Conservation (phyloP, 2,329 filamentous ascomycete genomes). For the Pochonia chlamydosporia region DNA sequence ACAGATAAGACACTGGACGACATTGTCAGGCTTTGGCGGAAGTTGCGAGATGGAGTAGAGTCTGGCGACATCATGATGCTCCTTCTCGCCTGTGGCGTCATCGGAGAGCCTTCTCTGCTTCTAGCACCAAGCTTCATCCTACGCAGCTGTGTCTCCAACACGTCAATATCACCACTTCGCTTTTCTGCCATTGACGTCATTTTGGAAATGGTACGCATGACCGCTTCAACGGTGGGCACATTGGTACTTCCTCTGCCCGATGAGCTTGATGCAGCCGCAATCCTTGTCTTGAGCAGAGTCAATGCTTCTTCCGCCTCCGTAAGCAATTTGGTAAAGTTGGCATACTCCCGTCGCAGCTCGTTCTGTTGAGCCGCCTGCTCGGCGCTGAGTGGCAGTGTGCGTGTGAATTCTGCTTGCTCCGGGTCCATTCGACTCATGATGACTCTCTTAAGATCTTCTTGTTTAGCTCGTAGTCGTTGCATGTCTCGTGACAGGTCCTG, state of each 20-base stretch:
- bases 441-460: conserved; percentile 73
- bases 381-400: conserved; percentile 69
- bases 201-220: conserved; percentile 84
- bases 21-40: conserved; percentile 34
- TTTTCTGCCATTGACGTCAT: conserved; percentile 92
- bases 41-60: conserved; percentile 31
- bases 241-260: conserved; percentile 40
- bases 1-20: conserved; percentile 33
- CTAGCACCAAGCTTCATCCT: conserved; percentile 53
- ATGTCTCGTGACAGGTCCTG: conserved; percentile 65
- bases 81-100: conserved; percentile 30
- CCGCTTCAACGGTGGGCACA: conserved; percentile 82
- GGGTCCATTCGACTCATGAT: conserved; percentile 65
- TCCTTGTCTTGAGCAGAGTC: conserved; percentile 70
- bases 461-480: conserved; percentile 65
- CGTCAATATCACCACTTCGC: conserved; percentile 83
- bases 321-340: conserved; percentile 66
- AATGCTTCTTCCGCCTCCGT: conserved; percentile 75
- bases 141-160: conserved; percentile 81
- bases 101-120: conserved; percentile 38
- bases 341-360: conserved; percentile 72
- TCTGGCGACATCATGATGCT: conserved; percentile 39
- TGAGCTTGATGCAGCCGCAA: conserved; percentile 53
- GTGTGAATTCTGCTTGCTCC: conserved; percentile 56
- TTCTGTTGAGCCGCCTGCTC: conserved; percentile 81